Conservation (phyloP, 2,329 filamentous ascomycete species). For the Aspergillus neotritici region DNA sequence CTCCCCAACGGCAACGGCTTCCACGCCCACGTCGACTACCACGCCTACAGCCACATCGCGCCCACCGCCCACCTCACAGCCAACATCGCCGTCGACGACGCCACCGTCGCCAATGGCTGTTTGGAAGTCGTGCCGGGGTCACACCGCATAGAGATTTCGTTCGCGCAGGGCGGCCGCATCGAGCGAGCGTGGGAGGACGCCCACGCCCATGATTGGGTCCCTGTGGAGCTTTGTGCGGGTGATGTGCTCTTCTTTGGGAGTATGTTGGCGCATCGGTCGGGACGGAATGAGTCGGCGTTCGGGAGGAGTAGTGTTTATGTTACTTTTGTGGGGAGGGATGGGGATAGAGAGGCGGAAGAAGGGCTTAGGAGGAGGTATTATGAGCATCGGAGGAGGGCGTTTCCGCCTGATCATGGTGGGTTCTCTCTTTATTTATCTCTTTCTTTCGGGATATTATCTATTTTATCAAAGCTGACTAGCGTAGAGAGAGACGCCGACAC, state of each 20-base stretch:
- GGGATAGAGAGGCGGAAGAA: constrained; percentile 15
- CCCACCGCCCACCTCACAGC: constrained; percentile 33
- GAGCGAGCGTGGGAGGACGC: constrained; percentile 23
- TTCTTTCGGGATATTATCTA: not conserved
- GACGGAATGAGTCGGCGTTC: constrained; percentile 21
- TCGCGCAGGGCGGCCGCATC: constrained; percentile 27
- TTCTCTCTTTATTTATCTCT: not conserved
- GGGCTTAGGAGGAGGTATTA: constrained; percentile 22
- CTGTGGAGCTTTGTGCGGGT: constrained; percentile 26
- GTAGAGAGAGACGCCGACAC: not conserved
- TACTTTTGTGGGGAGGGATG: constrained; percentile 20
- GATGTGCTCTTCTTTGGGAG: constrained; percentile 31
- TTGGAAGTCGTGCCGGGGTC: constrained; percentile 31
- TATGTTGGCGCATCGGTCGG: constrained; percentile 30
- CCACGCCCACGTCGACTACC: constrained; percentile 31
- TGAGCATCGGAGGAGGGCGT: constrained; percentile 19
- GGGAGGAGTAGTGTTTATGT: constrained; percentile 24
- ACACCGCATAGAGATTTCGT: constrained; percentile 30
- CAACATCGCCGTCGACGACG: constrained; percentile 29
- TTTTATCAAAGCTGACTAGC: not conserved
- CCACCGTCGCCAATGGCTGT: constrained; percentile 28
- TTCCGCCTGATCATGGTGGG: constrained; percentile 23
- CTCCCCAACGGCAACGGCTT: constrained; percentile 31
- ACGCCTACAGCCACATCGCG: constrained; percentile 33
- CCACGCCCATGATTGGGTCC: constrained; percentile 27